Evolutionary conservation across 2,329 filamentous ascomycete genomes (phyloP), one percentile per base, ranked within the genome.

Genomic region (Neofusicoccum parvum): DNA sequence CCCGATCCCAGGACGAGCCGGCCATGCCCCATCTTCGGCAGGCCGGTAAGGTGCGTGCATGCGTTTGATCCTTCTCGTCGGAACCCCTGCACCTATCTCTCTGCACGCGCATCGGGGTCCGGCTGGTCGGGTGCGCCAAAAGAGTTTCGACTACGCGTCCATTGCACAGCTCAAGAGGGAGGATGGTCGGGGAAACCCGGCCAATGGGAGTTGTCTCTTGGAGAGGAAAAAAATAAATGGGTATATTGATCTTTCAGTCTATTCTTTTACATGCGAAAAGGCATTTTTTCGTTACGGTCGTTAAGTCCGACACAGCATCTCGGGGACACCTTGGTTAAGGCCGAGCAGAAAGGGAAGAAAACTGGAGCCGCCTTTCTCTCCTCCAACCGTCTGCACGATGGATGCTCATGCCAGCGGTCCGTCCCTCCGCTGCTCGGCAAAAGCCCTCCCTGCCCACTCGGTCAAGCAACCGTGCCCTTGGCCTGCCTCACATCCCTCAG

Each of bases 401-500:
- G 23, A 20, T 20, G n/a, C 43, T 49, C 46, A 20, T 32, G 46
- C 46, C 46, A 20, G 17, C 46, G 46, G 46, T 12, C 46, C 46
- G 46, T 11, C 17, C 10, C 43, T 46, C 43, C n/a, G 27, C 46
- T 32, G 4, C 45, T 11, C 10, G 43, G 12, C 43, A 17, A 20
- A n/a, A 49, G 11, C 23, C 23, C 23, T 23, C 23, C 23, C 46
- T 15, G 4, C 46, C 46, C n/a, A 2, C 37, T 3, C 5, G 20
- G 1, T 56, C 37, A 56, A 14, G 15, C 37, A 11, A 56, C 37
- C 53, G 53, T 56, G 37, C 77, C 76, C 70, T 76, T 78, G 7
- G 68, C 72, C 69, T 78, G 75, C 67, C 76, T 73, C 14, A 72
- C 70, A 51, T 71, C 71, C 34, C 67, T 74, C 15, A 78, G 69